Evolutionary conservation across 2,329 filamentous ascomycete species (phyloP).

Genomic region (Aspergillus brasiliensis): DNA sequence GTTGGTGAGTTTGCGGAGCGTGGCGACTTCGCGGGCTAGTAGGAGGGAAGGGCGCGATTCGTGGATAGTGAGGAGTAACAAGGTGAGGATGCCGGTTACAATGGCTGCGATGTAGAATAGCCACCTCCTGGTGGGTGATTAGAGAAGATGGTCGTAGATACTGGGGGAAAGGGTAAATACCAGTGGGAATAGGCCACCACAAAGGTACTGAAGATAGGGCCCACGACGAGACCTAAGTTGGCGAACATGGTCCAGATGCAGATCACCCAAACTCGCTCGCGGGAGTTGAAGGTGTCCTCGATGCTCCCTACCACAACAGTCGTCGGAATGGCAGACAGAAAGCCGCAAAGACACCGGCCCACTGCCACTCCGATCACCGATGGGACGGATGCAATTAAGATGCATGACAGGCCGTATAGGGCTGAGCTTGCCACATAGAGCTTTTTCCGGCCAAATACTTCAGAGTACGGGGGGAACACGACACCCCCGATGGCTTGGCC

Average conservation of each 20-base stretch:
- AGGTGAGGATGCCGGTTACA: slow-evolving; percentile 35
- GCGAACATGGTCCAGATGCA: slow-evolving; percentile 49
- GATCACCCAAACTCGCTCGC: slow-evolving; percentile 51
- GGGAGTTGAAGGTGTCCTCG: slow-evolving; percentile 53
- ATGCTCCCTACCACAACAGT: slow-evolving; percentile 52
- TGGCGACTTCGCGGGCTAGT: slow-evolving; percentile 38
- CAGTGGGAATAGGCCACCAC: slow-evolving; percentile 42
- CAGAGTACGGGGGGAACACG: slow-evolving; percentile 40
- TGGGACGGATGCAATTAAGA: slow-evolving; percentile 43
- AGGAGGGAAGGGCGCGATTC: slow-evolving; percentile 52
- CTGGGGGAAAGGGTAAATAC: slow-evolving; percentile 22
- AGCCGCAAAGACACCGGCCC: slow-evolving; percentile 48
- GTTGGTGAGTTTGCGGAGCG: slow-evolving; percentile 30
- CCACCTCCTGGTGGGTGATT: slow-evolving; percentile 42
- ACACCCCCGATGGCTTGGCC: slow-evolving; percentile 38
- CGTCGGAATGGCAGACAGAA: slow-evolving; percentile 51
- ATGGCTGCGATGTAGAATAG: slow-evolving; percentile 49
- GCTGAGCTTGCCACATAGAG: slow-evolving; percentile 36
- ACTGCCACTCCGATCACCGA: slow-evolving; percentile 42
- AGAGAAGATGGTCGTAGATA: not conserved
- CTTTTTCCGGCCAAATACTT: slow-evolving; percentile 42
- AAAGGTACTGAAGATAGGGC: slow-evolving; percentile 49
- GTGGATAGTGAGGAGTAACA: slow-evolving; percentile 41
- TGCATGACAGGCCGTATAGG: slow-evolving; percentile 33
- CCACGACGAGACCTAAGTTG: slow-evolving; percentile 47